A percentile compares a stretch with the other conserved stretches of the same genome.
Evolutionary conservation across 2,329 filamentous ascomycete species (phyloP).

Genomic region (Aureobasidium sp.): DNA sequence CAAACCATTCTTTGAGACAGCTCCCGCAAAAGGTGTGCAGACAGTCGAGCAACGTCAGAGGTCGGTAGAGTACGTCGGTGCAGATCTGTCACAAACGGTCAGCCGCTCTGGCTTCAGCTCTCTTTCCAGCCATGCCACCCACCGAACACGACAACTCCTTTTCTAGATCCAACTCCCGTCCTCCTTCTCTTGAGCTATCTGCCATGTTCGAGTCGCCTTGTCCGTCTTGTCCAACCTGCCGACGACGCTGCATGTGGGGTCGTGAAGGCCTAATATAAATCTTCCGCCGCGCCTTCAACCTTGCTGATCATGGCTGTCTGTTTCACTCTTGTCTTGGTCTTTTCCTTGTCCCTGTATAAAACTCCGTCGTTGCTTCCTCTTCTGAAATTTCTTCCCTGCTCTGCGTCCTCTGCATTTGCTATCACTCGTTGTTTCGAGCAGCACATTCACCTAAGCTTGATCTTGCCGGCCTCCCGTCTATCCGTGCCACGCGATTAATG

Average conservation of each 20-base stretch:
- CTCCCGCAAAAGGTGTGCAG: conserved; percentile 78
- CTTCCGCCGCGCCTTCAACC: conserved; percentile 6
- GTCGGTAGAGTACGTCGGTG: conserved; percentile 58
- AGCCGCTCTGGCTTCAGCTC: neutral
- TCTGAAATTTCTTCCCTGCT: neutral
- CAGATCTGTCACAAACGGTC: conserved; percentile 62
- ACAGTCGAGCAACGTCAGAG: conserved; percentile 35
- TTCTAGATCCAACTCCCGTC: conserved; percentile 60
- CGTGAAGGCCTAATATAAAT: conserved; percentile 4
- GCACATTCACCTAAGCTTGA: neutral
- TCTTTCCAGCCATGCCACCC: conserved; percentile 36
- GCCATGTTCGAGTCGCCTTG: conserved; percentile 1
- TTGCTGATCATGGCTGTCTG: conserved; percentile 1
- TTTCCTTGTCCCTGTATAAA: neutral
- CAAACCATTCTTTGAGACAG: conserved; percentile 94
- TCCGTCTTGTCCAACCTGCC: neutral
- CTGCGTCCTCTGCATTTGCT: neutral
- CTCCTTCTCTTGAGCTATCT: conserved; percentile 25
- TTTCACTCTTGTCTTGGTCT: neutral
- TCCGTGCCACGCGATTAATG: neutral
- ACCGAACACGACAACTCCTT: conserved; percentile 94
- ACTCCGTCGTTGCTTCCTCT: neutral
- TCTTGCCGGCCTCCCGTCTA: neutral
- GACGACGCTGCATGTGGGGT: conserved; percentile 8
- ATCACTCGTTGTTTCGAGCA: neutral